Conservation (phyloP, 164 flowering plant genomes). For the Chloranthus sessilifolius region DNA sequence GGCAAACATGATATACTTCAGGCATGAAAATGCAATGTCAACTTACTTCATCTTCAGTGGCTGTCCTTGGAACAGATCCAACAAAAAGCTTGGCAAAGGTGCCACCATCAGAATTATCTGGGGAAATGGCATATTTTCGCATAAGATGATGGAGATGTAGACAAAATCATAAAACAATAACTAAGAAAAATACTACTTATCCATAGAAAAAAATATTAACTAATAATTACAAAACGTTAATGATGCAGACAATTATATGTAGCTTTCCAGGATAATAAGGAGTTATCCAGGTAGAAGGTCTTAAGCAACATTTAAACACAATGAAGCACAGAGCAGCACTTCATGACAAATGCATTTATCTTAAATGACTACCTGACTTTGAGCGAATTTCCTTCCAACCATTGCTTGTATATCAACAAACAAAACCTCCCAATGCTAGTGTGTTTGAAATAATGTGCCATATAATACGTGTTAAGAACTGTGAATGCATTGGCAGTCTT, state of each 20-base stretch:
- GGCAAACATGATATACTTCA: background rate
- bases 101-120: slow-evolving; percentile 53
- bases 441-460: too few relatives aligned
- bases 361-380: too few relatives aligned
- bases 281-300: background rate
- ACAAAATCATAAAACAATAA: background rate
- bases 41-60: slow-evolving; percentile 87
- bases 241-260: background rate
- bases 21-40: background rate
- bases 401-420: too few relatives aligned
- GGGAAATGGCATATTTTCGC: background rate
- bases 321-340: too few relatives aligned
- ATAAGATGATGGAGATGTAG: background rate
- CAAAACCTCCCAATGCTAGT: too few relatives aligned
- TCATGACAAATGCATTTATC: too few relatives aligned
- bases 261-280: background rate
- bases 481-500: too few relatives aligned
- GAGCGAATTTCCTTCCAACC: too few relatives aligned
- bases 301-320: too few relatives aligned
- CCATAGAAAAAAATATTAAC: background rate
- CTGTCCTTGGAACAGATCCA: slow-evolving; percentile 94
- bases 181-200: background rate
- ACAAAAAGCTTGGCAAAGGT: slow-evolving; percentile 84
- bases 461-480: too few relatives aligned
- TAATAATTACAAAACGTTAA: background rate